Evolutionary conservation across 345 rosid genomes (phyloP), one percentile per base, ranked within the genome.

Genomic region (Gossypium arboreum): DNA sequence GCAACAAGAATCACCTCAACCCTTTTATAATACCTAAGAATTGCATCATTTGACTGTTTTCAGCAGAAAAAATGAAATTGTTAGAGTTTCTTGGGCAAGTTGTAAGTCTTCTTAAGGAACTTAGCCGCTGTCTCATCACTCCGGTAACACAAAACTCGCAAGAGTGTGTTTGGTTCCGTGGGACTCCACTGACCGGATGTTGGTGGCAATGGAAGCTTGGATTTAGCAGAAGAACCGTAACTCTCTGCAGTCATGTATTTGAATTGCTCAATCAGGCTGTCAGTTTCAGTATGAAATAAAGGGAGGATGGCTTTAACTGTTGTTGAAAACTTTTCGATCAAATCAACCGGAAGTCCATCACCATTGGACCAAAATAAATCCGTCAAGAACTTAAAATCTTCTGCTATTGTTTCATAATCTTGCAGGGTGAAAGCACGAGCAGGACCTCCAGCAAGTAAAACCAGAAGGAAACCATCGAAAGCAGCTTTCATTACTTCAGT

Each of bases 361-460:
- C 98, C 98, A 41, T 95, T 89, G 43, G 99, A 88, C 99, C 96
- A 95, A 80, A 95, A 95, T 39, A 93, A 83, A 77, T 95, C 97
- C 50, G 83, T 86, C 2, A 95, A 86, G 64, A 84, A 77, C 84
- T 89, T 90, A 77, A 95, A 91, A 84, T 95, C 99, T 64, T 91
- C 98, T 29, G 88, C 91, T 52, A 95, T 83, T 0, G 81, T 75
- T 24, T 81, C 84, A 16, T 89, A 89, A 75, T 95, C 98, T 80
- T 83, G 92, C 58, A 69, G 70, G 15, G 84, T 70, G 82, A 95
- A 95, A 71, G 92, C 82, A 43, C 98, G 97, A 2, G 86, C 82
- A 27, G 98, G 97, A 45, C 98, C 99, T 73, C 99, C 98, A 0
- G 98, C 98, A 15, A 95, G 97, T 82, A 95, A 81, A 78, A 95